Base-by-base conservation (phyloP, 164 flowering plant genomes). In the Piper betle region DNA sequence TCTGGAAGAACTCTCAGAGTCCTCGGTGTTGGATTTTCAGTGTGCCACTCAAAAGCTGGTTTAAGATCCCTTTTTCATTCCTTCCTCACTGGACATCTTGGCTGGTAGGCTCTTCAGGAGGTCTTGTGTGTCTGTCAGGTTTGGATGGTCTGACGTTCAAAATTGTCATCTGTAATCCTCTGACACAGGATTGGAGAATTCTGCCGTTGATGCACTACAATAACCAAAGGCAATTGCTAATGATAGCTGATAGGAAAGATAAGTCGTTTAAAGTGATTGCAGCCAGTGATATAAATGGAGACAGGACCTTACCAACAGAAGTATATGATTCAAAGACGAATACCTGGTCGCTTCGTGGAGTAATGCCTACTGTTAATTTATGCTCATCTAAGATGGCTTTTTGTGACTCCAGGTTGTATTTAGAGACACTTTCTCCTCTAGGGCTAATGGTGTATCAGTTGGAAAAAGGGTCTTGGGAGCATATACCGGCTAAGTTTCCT, bases 331-430 rank as follows among this genome's bases (percentile, higher is more conserved):
- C 98, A 0, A 92, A 84, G 72, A 71, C 72, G 4, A 74, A 87
- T 64, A 66, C 63, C 52, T 92, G 96, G 98, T 77, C 85, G 0
- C 73, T 88, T 67, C 96, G 87, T 74, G 91, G 83, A 70, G 80
- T 80, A 56, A 87, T 86, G 93, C 98, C 96, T 25, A 88, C 96
- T 17, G 96, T 84, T 60, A 89, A 87, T 73, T 84, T 92, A 20
- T 85, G 96, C 73, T 92, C 98, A 37, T 92, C 96, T 19, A 92
- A 92, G 76, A 87, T 89, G 93, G 96, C 96, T 6, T 83, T 80
- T 69, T 92, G 93, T 65, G 93, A 87, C 64, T 92, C 96, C 20
- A 80, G 81, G 60, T 64, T 88, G 72, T 91, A 91, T 69, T 57
- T 88, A 53, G 98, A 91, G 74, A 83, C 91, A 25, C 91, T 92